A percentile compares a stretch with the other conserved stretches of the same genome.
phyloP scores from a whole-genome alignment of 108 stramenopile species.

The Cylindrotheca fusiformis region DNA sequence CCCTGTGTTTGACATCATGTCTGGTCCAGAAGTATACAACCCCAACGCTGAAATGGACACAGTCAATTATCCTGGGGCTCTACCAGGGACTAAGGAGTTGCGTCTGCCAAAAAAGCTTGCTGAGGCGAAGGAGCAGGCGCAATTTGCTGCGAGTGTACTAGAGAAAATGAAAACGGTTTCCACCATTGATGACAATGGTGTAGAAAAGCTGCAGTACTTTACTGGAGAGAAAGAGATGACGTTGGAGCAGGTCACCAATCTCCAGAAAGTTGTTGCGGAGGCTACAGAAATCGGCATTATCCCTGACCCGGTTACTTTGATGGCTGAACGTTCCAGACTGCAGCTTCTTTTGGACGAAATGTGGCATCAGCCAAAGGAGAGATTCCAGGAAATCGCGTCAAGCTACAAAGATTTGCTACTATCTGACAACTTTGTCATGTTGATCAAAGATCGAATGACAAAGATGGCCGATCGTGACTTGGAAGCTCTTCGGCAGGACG shows the following conservation, averaged over 20 bases:
- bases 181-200: constrained; percentile 12
- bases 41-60: constrained; percentile 80
- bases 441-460: constrained; percentile 57
- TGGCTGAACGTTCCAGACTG: constrained; percentile 59
- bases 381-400: constrained; percentile 65
- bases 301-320: constrained; percentile 53
- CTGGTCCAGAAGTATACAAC: constrained; percentile 82
- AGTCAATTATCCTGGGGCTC: constrained; percentile 83
- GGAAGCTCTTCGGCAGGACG: constrained; percentile 41
- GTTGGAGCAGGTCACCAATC: constrained; percentile 48
- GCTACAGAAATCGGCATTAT: constrained; percentile 73
- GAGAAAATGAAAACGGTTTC: constrained; percentile 44
- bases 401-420: constrained; percentile 84
- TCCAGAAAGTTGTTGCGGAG: constrained; percentile 58
- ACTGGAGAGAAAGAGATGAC: constrained; percentile 58
- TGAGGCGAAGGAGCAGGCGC: constrained; percentile 70
- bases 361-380: constrained; percentile 75
- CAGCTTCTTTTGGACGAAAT: constrained; percentile 80
- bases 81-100: constrained; percentile 63
- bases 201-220: constrained; percentile 42
- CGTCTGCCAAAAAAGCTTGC: constrained; percentile 61
- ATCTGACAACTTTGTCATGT: constrained; percentile 71
- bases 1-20: constrained; percentile 77
- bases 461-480: constrained; percentile 72
- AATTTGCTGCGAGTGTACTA: constrained; percentile 74